Evolutionary conservation across 805 yeast species (phyloP).

Genomic region (Candida succiphila): DNA sequence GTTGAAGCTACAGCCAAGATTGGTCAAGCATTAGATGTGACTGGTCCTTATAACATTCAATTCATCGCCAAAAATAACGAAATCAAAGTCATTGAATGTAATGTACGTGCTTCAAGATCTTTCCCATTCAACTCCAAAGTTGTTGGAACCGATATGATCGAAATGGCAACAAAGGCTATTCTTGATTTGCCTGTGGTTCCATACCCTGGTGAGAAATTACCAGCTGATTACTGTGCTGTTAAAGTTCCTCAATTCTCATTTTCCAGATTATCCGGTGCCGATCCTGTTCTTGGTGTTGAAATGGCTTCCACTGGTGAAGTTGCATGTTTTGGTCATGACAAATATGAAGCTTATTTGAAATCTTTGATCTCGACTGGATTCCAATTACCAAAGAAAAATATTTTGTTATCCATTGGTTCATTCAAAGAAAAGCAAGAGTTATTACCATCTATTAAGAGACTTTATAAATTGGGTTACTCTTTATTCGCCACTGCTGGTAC

Average conservation of each 20-base stretch:
- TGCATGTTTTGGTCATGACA: slow-evolving; percentile 92
- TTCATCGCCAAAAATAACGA: slow-evolving; percentile 93
- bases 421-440: slow-evolving; percentile 93
- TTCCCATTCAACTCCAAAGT: slow-evolving; percentile 98
- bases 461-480: slow-evolving; percentile 77
- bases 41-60: slow-evolving; percentile 97
- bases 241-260: slow-evolving; percentile 97
- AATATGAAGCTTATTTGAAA: slow-evolving; percentile 95
- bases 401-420: slow-evolving; percentile 89
- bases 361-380: slow-evolving; percentile 93
- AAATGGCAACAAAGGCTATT: slow-evolving; percentile 94
- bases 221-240: slow-evolving; percentile 90
- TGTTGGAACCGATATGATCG: slow-evolving; percentile 92
- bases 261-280: slow-evolving; percentile 95
- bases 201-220: slow-evolving; percentile 82
- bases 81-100: slow-evolving; percentile 96
- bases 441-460: slow-evolving; percentile 74
- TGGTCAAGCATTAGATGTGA: slow-evolving; percentile 87
- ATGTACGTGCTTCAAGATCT: slow-evolving; percentile 98
- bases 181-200: slow-evolving; percentile 82
- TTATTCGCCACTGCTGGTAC: slow-evolving; percentile 98
- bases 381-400: slow-evolving; percentile 90
- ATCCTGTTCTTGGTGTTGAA: slow-evolving; percentile 95
- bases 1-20: slow-evolving; percentile 94
- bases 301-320: slow-evolving; percentile 99